Conservation (phyloP, 192 early-diverging fungal genomes). For the Gryganskiella cystojenkinii region DNA sequence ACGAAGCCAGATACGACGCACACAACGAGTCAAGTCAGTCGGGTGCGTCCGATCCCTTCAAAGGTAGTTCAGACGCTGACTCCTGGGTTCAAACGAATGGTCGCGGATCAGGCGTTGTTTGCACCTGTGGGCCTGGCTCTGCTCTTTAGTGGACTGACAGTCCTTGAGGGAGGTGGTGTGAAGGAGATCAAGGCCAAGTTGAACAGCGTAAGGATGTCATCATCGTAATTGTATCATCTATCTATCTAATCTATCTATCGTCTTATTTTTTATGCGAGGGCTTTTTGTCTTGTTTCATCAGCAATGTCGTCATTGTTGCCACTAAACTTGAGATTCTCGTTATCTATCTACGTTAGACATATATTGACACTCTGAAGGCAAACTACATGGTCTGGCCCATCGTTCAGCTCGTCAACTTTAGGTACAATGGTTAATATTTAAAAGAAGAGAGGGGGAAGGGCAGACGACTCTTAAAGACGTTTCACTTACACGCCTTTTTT, state of each 20-base stretch:
- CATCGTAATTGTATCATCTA: too few relatives aligned
- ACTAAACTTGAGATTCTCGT: neutral
- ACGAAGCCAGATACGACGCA: too few relatives aligned
- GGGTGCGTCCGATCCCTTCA: too few relatives aligned
- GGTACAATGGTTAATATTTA: conserved; percentile 13
- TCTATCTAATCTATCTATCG: too few relatives aligned
- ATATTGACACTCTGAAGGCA: conserved; percentile 66
- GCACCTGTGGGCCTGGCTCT: conserved; percentile 75
- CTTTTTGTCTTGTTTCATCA: neutral
- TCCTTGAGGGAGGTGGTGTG: conserved; percentile 63
- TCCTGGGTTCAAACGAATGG: conserved; percentile 40
- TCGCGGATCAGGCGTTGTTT: conserved; percentile 70
- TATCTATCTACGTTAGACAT: conserved; percentile 50
- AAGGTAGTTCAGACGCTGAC: conserved; percentile 12
- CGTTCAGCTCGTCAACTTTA: conserved; percentile 80
- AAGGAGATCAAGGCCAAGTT: conserved; percentile 68
- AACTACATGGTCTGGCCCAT: conserved; percentile 83
- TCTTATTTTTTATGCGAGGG: too few relatives aligned
- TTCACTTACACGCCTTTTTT: conserved; percentile 2
- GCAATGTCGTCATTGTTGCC: neutral
- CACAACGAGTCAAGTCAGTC: too few relatives aligned
- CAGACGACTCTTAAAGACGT: neutral
- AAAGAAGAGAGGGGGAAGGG: too few relatives aligned
- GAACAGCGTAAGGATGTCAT: conserved; percentile 47
- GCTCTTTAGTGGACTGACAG: conserved; percentile 73